phyloP scores from a whole-genome alignment of 805 yeast genomes.

The Spathaspora gorwiae region DNA sequence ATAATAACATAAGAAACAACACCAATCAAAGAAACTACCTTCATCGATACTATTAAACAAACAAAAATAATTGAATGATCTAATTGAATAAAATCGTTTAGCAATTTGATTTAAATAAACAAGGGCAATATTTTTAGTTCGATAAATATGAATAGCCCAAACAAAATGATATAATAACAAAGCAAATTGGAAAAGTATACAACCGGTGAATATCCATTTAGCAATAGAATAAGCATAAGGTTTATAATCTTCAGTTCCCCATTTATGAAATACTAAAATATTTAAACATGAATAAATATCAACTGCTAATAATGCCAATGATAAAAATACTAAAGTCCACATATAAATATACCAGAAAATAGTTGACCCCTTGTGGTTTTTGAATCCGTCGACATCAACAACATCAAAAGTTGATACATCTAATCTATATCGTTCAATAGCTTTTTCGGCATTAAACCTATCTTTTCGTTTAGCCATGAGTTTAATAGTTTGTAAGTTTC shows the following conservation, averaged over 20 bases:
- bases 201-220: conserved; percentile 73
- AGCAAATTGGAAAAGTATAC: conserved; percentile 68
- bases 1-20: conserved; percentile 60
- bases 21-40: conserved; percentile 60
- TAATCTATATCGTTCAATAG: conserved; percentile 19
- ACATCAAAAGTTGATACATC: conserved; percentile 46
- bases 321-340: conserved; percentile 47
- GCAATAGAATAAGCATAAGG: conserved; percentile 49
- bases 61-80: conserved; percentile 63
- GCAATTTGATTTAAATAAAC: conserved; percentile 68
- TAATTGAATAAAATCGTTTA: conserved; percentile 50
- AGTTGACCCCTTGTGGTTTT: conserved; percentile 41
- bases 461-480: not conserved
- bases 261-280: conserved; percentile 64
- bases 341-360: conserved; percentile 39
- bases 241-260: conserved; percentile 51
- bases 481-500: not conserved
- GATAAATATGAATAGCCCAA: conserved; percentile 54
- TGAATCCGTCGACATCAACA: conserved; percentile 44
- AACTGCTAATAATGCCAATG: conserved; percentile 51
- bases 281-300: conserved; percentile 79
- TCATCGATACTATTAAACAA: conserved; percentile 64
- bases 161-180: conserved; percentile 53
- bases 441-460: conserved; percentile 7
- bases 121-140: conserved; percentile 61